phyloP scores from a whole-genome alignment of 1,139 yeast genomes.

The Protomyces macrosporus region DNA sequence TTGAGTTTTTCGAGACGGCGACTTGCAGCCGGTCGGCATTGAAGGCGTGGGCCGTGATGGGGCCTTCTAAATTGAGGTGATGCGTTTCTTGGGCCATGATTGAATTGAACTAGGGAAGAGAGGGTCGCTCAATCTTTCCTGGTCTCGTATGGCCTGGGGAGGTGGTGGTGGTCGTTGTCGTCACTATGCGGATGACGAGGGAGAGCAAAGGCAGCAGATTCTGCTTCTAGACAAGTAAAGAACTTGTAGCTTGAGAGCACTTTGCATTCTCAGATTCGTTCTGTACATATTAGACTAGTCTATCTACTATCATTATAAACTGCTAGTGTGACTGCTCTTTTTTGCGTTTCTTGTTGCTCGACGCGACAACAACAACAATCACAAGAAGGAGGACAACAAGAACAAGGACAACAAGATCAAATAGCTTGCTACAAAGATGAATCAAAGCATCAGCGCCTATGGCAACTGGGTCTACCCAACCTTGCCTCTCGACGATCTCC shows the following conservation, averaged over 20 bases:
- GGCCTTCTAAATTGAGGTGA: constrained; percentile 23
- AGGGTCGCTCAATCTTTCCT: constrained; percentile 24
- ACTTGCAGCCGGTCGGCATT: constrained; percentile 23
- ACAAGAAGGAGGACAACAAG: background rate
- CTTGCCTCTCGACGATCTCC: constrained; percentile 20
- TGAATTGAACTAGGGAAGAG: background rate
- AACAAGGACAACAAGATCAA: background rate
- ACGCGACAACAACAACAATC: background rate
- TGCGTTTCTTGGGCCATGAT: constrained; percentile 17
- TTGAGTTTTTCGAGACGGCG: constrained; percentile 23
- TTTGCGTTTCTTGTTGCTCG: background rate
- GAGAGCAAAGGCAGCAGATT: background rate
- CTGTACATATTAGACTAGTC: background rate
- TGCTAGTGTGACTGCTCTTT: background rate
- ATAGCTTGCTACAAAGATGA: background rate
- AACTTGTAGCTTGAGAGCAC: too few relatives aligned
- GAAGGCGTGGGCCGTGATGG: constrained; percentile 29
- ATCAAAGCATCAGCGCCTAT: background rate
- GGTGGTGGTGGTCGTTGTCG: background rate
- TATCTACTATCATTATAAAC: background rate
- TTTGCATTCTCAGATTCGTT: too few relatives aligned
- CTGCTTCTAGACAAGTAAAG: too few relatives aligned
- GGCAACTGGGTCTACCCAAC: constrained; percentile 18
- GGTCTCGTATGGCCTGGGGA: background rate
- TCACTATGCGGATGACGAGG: background rate